Evolutionary conservation across 1,284 basidiomycete genomes (phyloP).

Genomic region (Cutaneotrichosporon cyanovorans): DNA sequence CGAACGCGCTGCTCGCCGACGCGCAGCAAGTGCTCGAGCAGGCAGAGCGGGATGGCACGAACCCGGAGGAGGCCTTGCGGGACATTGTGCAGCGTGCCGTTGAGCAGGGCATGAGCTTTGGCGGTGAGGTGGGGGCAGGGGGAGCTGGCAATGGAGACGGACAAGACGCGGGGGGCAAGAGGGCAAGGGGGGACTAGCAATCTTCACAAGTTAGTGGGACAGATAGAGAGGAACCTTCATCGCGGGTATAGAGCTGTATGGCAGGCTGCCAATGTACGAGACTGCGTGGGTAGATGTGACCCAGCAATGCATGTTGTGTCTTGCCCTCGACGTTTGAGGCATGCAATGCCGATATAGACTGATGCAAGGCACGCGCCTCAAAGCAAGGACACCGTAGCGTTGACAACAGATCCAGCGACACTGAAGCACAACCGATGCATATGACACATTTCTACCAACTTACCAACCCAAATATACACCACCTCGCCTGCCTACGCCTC

Average conservation of each 20-base stretch:
- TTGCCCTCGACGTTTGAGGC: too few species aligned
- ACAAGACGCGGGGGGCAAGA: background rate
- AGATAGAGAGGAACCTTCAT: background rate
- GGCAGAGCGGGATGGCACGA: slow-evolving; percentile 34
- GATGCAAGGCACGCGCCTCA: too few species aligned
- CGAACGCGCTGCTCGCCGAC: slow-evolving; percentile 58
- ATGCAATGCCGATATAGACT: too few species aligned
- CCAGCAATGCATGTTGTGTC: too few species aligned
- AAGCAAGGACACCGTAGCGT: too few species aligned
- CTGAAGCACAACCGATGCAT: too few species aligned
- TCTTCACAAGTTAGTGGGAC: too few species aligned
- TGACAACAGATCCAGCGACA: too few species aligned
- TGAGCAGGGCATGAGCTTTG: slow-evolving; percentile 30
- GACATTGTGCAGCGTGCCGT: slow-evolving; percentile 39
- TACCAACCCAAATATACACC: background rate
- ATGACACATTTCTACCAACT: background rate
- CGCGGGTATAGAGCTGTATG: too few species aligned
- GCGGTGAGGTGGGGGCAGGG: slow-evolving; percentile 5
- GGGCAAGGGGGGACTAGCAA: slow-evolving; percentile 4
- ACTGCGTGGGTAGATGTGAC: too few species aligned
- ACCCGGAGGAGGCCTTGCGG: slow-evolving; percentile 39
- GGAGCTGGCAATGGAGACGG: background rate
- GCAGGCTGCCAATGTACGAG: too few species aligned
- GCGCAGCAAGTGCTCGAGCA: slow-evolving; percentile 53
- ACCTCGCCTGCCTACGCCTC: slow-evolving; percentile 1